Evolutionary conservation across 208 protist species (phyloP).

Genomic region (Trypanosoma mega): DNA sequence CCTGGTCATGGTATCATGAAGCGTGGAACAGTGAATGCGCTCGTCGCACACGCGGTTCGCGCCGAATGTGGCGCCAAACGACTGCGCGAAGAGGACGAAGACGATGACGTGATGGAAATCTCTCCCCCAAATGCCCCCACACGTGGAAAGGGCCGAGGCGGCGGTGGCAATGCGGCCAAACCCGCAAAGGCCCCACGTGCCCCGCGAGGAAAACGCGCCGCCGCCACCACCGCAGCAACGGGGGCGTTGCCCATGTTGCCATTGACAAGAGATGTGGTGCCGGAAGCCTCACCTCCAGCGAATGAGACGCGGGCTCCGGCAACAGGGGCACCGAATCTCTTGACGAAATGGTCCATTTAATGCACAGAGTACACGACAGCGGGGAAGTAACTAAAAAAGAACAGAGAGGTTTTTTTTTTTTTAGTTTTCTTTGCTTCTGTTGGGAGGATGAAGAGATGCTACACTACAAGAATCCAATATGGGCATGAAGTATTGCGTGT

Average conservation of each 20-base stretch:
- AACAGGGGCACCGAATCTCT: background rate
- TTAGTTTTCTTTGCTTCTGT: too few relatives aligned
- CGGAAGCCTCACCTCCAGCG: too few relatives aligned
- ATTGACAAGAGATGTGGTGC: background rate
- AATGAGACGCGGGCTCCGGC: background rate
- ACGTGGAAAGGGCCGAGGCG: too few relatives aligned
- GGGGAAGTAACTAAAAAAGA: background rate
- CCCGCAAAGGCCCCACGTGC: background rate
- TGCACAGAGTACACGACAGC: background rate
- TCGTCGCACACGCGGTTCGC: constrained; percentile 24
- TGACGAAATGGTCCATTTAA: constrained; percentile 16
- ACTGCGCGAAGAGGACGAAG: constrained; percentile 1
- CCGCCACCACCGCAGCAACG: background rate
- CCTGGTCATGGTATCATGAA: constrained; percentile 58
- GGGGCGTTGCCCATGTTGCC: background rate
- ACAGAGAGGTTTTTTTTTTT: constrained; percentile 4
- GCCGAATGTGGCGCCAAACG: constrained; percentile 1
- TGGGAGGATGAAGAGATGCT: too few relatives aligned
- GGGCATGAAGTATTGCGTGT: too few relatives aligned
- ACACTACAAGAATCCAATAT: too few relatives aligned
- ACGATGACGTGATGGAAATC: constrained; percentile 1
- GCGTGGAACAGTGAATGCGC: constrained; percentile 31
- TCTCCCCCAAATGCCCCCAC: too few relatives aligned
- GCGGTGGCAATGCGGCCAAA: background rate
- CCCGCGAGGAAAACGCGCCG: background rate